Conservation (phyloP, 306 rosid species). For the Medicago lupulina region DNA sequence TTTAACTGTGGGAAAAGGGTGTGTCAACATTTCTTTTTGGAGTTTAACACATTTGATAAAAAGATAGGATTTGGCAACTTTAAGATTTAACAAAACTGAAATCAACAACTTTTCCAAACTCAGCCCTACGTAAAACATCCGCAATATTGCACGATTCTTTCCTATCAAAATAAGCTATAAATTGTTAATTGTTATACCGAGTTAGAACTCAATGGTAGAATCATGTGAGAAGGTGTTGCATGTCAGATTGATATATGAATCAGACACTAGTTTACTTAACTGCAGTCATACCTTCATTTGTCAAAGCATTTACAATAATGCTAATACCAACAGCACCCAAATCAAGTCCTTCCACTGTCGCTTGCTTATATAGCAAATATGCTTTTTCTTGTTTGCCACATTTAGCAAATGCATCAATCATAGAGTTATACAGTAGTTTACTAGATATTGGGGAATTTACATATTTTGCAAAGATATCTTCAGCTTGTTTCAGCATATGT, state of each 20-base stretch:
- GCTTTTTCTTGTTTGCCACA: constrained; percentile 81
- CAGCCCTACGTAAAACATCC: too few species aligned
- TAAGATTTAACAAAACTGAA: too few species aligned
- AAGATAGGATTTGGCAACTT: too few species aligned
- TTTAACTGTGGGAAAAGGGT: too few species aligned
- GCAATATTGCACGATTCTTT: neutral
- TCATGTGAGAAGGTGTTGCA: constrained; percentile 5
- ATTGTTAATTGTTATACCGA: neutral
- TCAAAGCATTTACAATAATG: constrained; percentile 79
- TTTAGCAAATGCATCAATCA: constrained; percentile 85
- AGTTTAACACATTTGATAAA: too few species aligned
- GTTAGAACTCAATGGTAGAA: constrained; percentile 27
- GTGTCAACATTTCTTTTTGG: too few species aligned
- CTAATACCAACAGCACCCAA: constrained; percentile 80
- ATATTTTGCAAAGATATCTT: constrained; percentile 68
- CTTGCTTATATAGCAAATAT: constrained; percentile 67
- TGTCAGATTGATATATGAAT: constrained; percentile 17
- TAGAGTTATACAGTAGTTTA: constrained; percentile 60
- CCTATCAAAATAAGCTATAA: neutral
- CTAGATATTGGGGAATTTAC: constrained; percentile 51
- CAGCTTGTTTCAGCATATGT: constrained; percentile 68
- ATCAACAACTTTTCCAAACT: too few species aligned
- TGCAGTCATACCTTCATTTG: constrained; percentile 62
- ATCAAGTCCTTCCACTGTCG: constrained; percentile 61
- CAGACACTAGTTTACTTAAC: constrained; percentile 34